phyloP scores from a whole-genome alignment of 371 early-diverging fungal genomes.

The Mucor indicus region DNA sequence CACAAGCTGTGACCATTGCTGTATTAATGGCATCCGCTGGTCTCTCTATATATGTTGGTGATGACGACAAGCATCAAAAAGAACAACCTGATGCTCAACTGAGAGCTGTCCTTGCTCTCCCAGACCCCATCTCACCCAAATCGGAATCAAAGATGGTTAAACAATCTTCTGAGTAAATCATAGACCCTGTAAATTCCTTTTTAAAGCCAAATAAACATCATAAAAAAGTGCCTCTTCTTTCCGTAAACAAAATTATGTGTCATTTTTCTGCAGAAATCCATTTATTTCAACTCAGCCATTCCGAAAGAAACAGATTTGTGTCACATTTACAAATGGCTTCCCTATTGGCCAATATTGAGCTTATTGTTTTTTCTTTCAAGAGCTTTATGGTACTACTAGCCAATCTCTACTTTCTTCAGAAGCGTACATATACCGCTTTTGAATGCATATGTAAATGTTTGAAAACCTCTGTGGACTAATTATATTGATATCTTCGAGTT shows the following conservation, averaged over 20 bases:
- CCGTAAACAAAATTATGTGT: background rate
- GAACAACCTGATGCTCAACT: slow-evolving; percentile 42
- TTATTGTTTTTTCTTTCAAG: too few species aligned
- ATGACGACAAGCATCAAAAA: slow-evolving; percentile 25
- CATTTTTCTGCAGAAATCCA: too few species aligned
- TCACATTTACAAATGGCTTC: too few species aligned
- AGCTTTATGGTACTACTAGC: too few species aligned
- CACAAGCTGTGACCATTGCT: slow-evolving; percentile 49
- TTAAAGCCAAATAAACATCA: background rate
- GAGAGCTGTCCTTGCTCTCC: slow-evolving; percentile 42
- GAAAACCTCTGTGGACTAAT: too few species aligned
- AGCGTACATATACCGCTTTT: too few species aligned
- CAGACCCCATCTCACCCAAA: slow-evolving; percentile 21
- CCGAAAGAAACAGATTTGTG: background rate
- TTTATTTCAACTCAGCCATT: too few species aligned
- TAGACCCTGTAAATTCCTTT: background rate
- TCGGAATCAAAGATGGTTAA: slow-evolving; percentile 16
- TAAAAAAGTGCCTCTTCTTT: background rate
- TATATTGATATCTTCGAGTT: too few species aligned
- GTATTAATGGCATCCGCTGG: slow-evolving; percentile 52
- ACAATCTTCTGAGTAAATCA: slow-evolving; percentile 7
- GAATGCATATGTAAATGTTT: too few species aligned
- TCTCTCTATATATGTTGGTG: slow-evolving; percentile 44
- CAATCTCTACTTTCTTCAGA: too few species aligned
- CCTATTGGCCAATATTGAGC: too few species aligned